Base-by-base conservation (phyloP, 1,139 yeast species). In the Suhomyces choctaworum region DNA sequence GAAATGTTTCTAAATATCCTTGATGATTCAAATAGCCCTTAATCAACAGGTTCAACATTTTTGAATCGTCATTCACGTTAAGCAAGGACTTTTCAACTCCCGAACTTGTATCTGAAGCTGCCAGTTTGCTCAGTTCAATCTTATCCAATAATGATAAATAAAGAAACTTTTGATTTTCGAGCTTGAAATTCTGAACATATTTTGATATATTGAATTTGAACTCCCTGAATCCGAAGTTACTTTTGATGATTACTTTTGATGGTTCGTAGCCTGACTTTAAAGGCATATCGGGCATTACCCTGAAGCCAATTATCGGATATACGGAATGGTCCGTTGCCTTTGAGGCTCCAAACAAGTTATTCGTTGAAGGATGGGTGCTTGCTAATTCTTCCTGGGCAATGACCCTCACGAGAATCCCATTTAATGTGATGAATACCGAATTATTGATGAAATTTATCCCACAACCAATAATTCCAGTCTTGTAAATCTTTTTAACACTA, bases 361-460 rank as follows among this genome's bases (percentile, higher is more conserved):
- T 70, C 17, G 48, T 48, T 9, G 50, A 40, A 4, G 58, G 46
- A 37, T 52, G 61, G 11, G 51, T 46, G 2, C 47, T 44, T 7
- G 34, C 41, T 25, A 69, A 50, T 20, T 66, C 70, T 16, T 59
- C 63, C 31, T 60, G 59, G 3, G 51, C 37, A 10, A 70, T 61
- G 2, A 55, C 52, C 31, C 54, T 59, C 13, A 67, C 64, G 29
- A 67, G 53, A 5, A 85, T 73, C 3, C 97, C 97, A 58, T 90
- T 89, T 56, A 86, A 81, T 0, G 97, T 89, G 45, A 79, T 78
- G 50, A 89, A 90, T 3, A 88, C 70, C 0, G 79, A 64, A 29
- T 76, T 73, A 27, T 76, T 76, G 17, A 75, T 66, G 49, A 78
- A 84, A 60, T 89, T 84, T 17, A 88, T 70, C 2, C 97, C 96